Base-by-base conservation (phyloP, 192 early-diverging fungal species). In the Spinellus fusiger region DNA sequence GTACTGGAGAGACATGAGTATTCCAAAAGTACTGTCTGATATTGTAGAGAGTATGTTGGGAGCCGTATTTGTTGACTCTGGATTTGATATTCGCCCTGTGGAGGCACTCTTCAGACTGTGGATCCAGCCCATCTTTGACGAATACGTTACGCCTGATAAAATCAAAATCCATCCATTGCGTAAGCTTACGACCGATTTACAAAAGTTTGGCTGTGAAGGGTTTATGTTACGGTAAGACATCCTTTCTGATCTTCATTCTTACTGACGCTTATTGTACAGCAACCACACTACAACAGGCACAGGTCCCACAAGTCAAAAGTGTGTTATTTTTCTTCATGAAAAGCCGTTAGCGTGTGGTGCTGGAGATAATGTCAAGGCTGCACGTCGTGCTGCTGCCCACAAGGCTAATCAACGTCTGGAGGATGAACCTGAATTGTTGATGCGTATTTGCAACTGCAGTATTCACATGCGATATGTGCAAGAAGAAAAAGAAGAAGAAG, bases 1-100 rank as follows among this genome's bases (percentile, higher is more conserved):
- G 54, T 94, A 87, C 61, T 93, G 93, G 93, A 75, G 78, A 34
- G 71, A 86, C 31, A 62, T 90, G n/a, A 75, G 77, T 9, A 82
- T 93, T n/a, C 95, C 95, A 22, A 98, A 98, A 59, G 87, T 90
- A 0, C 65, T 92, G 44, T 88, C 88, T 7, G 95, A 98, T 75
- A 66, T 95, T 1, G 78, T 94, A n/a, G 95, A 98, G 70, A 86
- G 89, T 35, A 79, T 94, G 35, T 35, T 93, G 12, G 95, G 95
- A 3, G 93, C 95, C 5, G 73, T 94, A 5, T 91, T 88, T 65
- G 80, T 95, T 18, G 95, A 98, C 68, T 83, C 84, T 33, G 80
- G 79, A 0, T 92, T 91, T 69, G 68, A 87, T 58, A 54, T 81
- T 50, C 74, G 77, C 0, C 72, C 76, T 1, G 80, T 76, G 4